Evolutionary conservation across 768 basidiomycete genomes (phyloP).

Genomic region (Pleurotus tuoliensis): DNA sequence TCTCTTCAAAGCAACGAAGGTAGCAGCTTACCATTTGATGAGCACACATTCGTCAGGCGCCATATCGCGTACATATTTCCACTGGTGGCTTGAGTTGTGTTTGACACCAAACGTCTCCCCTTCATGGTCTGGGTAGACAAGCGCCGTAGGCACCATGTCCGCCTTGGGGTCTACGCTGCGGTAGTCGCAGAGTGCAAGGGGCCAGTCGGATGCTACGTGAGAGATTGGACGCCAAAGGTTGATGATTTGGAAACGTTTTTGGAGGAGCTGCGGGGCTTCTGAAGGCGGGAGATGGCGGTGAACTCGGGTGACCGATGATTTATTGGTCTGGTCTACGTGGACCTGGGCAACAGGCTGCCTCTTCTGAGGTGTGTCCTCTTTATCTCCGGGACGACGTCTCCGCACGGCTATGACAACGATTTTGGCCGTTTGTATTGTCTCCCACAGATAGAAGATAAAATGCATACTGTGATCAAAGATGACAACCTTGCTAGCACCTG

Average conservation of each 20-base stretch:
- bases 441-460: background rate
- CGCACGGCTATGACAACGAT: slow-evolving; percentile 33
- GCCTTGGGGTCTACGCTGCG: slow-evolving; percentile 35
- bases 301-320: slow-evolving; percentile 41
- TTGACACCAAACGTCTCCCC: slow-evolving; percentile 49
- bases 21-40: slow-evolving; percentile 45
- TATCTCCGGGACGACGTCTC: slow-evolving; percentile 34
- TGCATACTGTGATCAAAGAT: slow-evolving; percentile 62
- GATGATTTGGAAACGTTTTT: slow-evolving; percentile 52
- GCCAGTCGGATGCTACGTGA: slow-evolving; percentile 44
- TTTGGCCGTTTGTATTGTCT: background rate
- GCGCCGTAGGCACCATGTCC: slow-evolving; percentile 40
- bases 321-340: slow-evolving; percentile 52
- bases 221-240: slow-evolving; percentile 59
- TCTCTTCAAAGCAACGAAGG: background rate
- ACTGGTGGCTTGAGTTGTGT: slow-evolving; percentile 43
- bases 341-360: slow-evolving; percentile 43
- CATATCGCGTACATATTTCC: slow-evolving; percentile 48
- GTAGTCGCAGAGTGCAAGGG: slow-evolving; percentile 50
- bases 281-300: slow-evolving; percentile 44
- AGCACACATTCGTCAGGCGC: slow-evolving; percentile 45
- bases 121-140: slow-evolving; percentile 45
- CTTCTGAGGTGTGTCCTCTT: slow-evolving; percentile 29
- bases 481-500: slow-evolving; percentile 58
- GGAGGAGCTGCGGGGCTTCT: slow-evolving; percentile 40